Conservation (phyloP, 164 flowering plant species). For the Akebia trifoliata region DNA sequence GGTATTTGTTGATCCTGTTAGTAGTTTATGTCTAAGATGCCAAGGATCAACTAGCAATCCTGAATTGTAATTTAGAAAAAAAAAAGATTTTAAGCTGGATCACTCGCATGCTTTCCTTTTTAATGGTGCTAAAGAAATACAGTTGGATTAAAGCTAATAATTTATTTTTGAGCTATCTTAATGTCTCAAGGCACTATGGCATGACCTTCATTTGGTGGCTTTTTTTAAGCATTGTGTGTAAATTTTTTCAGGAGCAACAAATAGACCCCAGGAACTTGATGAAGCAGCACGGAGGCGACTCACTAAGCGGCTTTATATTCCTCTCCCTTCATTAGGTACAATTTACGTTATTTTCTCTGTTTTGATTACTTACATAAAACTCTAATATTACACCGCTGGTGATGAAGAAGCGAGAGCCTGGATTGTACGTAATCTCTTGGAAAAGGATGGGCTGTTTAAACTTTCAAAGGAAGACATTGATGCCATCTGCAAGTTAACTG, state of each 20-base stretch:
- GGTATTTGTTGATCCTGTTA: slow-evolving; percentile 37
- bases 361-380: neutral
- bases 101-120: neutral
- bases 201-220: no score
- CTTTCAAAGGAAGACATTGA: slow-evolving; percentile 72
- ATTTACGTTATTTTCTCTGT: neutral
- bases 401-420: slow-evolving; percentile 91
- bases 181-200: neutral
- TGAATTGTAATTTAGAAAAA: neutral
- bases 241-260: slow-evolving; percentile 79
- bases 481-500: slow-evolving; percentile 75
- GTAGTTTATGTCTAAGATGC: neutral
- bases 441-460: slow-evolving; percentile 82
- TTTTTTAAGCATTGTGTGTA: neutral
- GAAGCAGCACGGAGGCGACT: slow-evolving; percentile 98
- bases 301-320: slow-evolving; percentile 89
- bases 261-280: slow-evolving; percentile 98
- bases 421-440: slow-evolving; percentile 76
- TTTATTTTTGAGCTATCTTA: neutral
- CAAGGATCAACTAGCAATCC: slow-evolving; percentile 1
- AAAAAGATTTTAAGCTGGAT: neutral
- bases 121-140: neutral
- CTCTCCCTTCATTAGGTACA: slow-evolving; percentile 90
- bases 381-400: slow-evolving; percentile 10
- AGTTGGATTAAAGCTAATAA: neutral